Percentiles rank a stretch among this genome's conserved stretches.
Conservation (phyloP, 352 stramenopile genomes). For the Globisporangium polare region DNA sequence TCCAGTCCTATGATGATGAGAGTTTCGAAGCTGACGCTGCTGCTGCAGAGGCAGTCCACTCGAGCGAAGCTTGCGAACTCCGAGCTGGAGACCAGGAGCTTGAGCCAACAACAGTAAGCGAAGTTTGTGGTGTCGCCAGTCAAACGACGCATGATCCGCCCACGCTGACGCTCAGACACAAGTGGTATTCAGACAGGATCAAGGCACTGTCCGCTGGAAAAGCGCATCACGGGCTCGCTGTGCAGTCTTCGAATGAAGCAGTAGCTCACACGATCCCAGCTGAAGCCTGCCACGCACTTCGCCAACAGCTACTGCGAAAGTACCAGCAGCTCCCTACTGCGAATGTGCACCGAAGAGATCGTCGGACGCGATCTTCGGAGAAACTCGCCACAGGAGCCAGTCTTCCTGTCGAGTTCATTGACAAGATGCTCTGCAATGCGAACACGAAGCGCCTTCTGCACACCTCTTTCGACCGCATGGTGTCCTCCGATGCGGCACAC, state of each 20-base stretch:
- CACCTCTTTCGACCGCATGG: conserved; percentile 8
- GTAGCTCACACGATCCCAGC: neutral
- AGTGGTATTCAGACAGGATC: conserved; percentile 11
- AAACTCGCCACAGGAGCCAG: neutral
- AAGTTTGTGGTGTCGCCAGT: too few relatives aligned
- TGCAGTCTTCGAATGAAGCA: neutral
- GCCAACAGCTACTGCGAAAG: neutral
- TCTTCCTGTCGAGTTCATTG: neutral
- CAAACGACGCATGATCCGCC: neutral
- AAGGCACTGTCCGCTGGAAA: neutral
- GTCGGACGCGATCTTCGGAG: neutral
- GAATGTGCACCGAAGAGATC: too few relatives aligned
- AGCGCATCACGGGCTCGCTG: too few relatives aligned
- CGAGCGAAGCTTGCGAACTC: too few relatives aligned
- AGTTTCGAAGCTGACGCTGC: neutral
- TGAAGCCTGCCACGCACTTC: neutral
- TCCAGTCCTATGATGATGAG: conserved; percentile 5
- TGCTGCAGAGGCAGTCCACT: neutral
- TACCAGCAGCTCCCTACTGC: neutral
- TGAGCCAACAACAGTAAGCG: neutral
- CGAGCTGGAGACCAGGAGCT: neutral
- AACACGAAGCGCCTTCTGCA: conserved; percentile 18
- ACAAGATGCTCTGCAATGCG: conserved; percentile 18
- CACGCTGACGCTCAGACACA: neutral
- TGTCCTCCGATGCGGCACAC: too few relatives aligned